Evolutionary conservation across 106 monocot species (phyloP).

Genomic region (Dendrobium huoshanense): DNA sequence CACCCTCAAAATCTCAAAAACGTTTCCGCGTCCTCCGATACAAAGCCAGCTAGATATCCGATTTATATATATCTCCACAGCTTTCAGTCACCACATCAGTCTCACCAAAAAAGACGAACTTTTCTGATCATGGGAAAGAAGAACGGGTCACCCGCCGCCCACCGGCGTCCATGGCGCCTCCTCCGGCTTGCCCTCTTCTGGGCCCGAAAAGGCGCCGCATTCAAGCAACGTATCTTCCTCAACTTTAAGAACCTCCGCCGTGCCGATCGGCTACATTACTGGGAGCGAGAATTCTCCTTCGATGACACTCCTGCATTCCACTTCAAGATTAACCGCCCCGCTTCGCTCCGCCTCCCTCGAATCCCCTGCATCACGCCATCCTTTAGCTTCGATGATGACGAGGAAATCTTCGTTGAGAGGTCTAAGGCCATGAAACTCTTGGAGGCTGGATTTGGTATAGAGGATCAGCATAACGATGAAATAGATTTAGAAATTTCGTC

Average conservation of each 20-base stretch:
- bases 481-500: background rate
- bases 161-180: slow-evolving; percentile 20
- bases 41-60: no score
- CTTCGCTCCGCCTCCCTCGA: slow-evolving; percentile 23
- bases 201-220: slow-evolving; percentile 28
- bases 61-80: background rate
- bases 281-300: slow-evolving; percentile 54
- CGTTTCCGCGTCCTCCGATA: background rate
- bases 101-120: background rate
- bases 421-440: background rate
- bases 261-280: background rate
- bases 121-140: background rate
- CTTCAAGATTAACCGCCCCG: slow-evolving; percentile 26
- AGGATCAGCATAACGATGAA: background rate
- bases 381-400: slow-evolving; percentile 7
- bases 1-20: background rate
- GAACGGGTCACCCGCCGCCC: background rate
- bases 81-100: background rate
- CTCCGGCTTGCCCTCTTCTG: slow-evolving; percentile 36
- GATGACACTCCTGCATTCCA: slow-evolving; percentile 55
- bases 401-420: slow-evolving; percentile 5
- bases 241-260: slow-evolving; percentile 9
- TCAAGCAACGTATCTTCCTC: slow-evolving; percentile 16
- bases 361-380: slow-evolving; percentile 42
- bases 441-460: background rate